Base-by-base conservation (phyloP, 305 asterid species). In the Salvia sclarea region DNA sequence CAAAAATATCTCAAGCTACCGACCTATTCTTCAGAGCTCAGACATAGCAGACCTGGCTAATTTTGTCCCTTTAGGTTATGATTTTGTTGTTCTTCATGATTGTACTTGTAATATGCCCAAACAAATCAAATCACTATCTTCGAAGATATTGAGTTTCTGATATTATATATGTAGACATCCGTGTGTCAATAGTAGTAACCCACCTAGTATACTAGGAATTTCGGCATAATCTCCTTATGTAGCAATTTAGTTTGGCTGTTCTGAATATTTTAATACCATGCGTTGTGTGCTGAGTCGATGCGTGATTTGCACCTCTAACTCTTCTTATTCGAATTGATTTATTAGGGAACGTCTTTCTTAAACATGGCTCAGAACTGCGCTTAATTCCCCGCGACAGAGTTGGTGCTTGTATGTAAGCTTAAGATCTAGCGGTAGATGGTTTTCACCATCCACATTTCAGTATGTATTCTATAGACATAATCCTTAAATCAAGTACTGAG, bases 351-450 rank as follows among this genome's bases (percentile, higher is more conserved):
- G 96, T 92, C 52, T 92, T 92, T 73, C 98, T 92, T 33, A 85
- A 88, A 76, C 97, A 86, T 76, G 95, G 97, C 60, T 92, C 98
- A 0, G 97, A 92, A 60, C 79, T 88, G 82, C 93, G 91, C 55
- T 53, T 90, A 80, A 92, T 92, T 67, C 97, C 97, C 35, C 88
- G 97, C 1, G 98, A 92, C 73, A 85, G 97, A 69, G 97, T 90
- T 52, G 98, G 96, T 22, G 82, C 86, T 79, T 61, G 13, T 43
- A 31, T 49, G 64, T 59, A 54, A 14, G 66, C 76, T 53, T 73
- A 68, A 73, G 44, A 20, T 72, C 66, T 10, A 72, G 68, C 58
- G 50, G 3, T 58, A 30, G 37, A 54, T 54, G 69, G 67, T 41
- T 45, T 31, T 16, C 68, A 47, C 40, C 1, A 35, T 35, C 74